Conservation (phyloP, 2,329 filamentous ascomycete species). For the Whalleya microplaca region DNA sequence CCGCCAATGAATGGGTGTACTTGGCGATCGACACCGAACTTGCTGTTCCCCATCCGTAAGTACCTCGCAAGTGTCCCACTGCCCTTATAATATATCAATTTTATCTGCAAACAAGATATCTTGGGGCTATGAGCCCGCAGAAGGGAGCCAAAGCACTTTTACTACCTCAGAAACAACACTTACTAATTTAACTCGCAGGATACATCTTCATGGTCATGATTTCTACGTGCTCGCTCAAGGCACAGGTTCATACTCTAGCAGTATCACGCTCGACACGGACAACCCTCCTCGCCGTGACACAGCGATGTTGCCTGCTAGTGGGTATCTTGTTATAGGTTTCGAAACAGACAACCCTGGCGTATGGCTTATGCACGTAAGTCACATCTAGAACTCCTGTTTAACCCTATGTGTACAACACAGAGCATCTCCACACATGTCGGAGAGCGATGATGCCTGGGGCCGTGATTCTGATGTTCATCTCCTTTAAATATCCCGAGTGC, state of each 20-base stretch:
- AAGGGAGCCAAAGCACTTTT: too few species aligned
- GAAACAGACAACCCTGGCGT: slow-evolving; percentile 55
- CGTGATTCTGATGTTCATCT: too few species aligned
- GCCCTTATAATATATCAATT: not conserved
- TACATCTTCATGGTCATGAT: slow-evolving; percentile 51
- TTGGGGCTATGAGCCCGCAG: too few species aligned
- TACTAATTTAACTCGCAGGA: slow-evolving; percentile 34
- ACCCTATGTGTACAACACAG: too few species aligned
- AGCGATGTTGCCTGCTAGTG: slow-evolving; percentile 46
- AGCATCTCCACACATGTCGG: too few species aligned
- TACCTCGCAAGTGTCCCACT: not conserved
- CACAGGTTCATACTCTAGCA: slow-evolving; percentile 34
- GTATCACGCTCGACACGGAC: slow-evolving; percentile 38
- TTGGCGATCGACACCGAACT: slow-evolving; percentile 37
- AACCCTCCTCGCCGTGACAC: slow-evolving; percentile 56
- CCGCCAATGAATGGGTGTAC: slow-evolving; percentile 39
- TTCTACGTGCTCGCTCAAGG: slow-evolving; percentile 43
- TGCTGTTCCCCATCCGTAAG: slow-evolving; percentile 31
- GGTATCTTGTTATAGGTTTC: slow-evolving; percentile 54
- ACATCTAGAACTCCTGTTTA: not conserved
- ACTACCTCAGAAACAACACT: not conserved
- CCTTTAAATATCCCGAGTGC: not conserved
- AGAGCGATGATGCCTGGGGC: too few species aligned
- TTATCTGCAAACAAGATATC: not conserved
- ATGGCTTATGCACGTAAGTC: slow-evolving; percentile 44